Base-by-base conservation (phyloP, 306 rosid species). In the Lablab purpureus region DNA sequence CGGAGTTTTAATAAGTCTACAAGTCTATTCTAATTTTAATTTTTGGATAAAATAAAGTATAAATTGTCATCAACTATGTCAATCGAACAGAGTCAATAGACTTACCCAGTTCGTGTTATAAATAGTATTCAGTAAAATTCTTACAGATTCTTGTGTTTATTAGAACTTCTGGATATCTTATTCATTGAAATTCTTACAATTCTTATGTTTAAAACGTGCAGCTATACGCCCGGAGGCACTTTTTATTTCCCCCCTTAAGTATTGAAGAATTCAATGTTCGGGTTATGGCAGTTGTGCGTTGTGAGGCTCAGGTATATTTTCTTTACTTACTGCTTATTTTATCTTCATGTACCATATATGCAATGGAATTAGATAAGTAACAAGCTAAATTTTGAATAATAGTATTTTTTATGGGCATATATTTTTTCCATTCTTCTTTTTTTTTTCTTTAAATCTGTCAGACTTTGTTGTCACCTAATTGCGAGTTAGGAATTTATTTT, bases 201-300 rank as follows among this genome's bases (percentile, higher is more conserved):
- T 49, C 41, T 41, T 36, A 23, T 1, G 12, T 15, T 30, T 81
- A 75, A 74, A 85, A 83, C 23, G 22, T 87, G 95, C 97, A 92
- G 97, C 86, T 92, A 66, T 92, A 92, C 85, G 97, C 97, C 58
- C 97, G 97, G 60, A 87, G 99, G 80, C 99, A 94, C 85, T 94
- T 94, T 82, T 88, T 94, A 77, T 92, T 91, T 73, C 99, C 99
- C 66, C 93, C 99, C 25, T 82, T 91, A 64, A 80, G 82, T 78
- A 91, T 94, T 49, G 97, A 94, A 84, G 97, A 89, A 74, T 91
- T 76, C 86, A 92, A 94, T 76, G 90, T 82, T 69, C 95, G 95
- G 50, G 99, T 94, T 59, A 94, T 74, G 78, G 97, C 95, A 6
- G 91, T 94, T 82, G 99, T 92, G 17, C 97, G 97, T 3, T 94